Percentiles rank a stretch among this genome's conserved stretches.
phyloP scores from a whole-genome alignment of 2,329 filamentous ascomycete genomes.

The Xylariaceae sp. region DNA sequence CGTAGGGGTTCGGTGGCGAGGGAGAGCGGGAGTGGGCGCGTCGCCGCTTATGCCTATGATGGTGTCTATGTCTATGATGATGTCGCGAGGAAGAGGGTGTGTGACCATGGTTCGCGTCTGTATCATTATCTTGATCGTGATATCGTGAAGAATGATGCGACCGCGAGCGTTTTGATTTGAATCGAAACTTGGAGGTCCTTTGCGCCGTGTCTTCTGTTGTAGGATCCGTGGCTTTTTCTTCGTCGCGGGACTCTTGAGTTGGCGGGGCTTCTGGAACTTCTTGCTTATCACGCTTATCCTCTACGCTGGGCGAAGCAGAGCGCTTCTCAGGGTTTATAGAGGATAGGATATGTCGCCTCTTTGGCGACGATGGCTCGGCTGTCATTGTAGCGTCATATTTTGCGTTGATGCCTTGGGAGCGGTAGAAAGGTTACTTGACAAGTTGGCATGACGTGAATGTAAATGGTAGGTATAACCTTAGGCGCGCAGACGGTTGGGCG shows the following conservation, averaged over 20 bases:
- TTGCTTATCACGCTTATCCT: slow-evolving; percentile 9
- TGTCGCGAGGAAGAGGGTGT: slow-evolving; percentile 23
- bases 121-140: slow-evolving; percentile 14
- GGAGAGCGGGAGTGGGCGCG: slow-evolving; percentile 47
- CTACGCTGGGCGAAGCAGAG: slow-evolving; percentile 27
- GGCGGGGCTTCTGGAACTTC: slow-evolving; percentile 18
- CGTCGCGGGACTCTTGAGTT: slow-evolving; percentile 22
- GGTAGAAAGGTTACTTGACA: background rate
- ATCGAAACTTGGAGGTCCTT: slow-evolving; percentile 47
- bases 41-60: slow-evolving; percentile 39
- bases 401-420: slow-evolving; percentile 3
- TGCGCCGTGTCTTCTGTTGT: slow-evolving; percentile 22
- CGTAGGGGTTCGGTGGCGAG: slow-evolving; percentile 55
- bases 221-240: no score
- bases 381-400: slow-evolving; percentile 39
- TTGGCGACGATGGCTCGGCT: slow-evolving; percentile 39
- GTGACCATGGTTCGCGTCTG: slow-evolving; percentile 10
- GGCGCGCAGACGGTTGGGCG: background rate
- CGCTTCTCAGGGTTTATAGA: slow-evolving; percentile 40
- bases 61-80: slow-evolving; percentile 31
- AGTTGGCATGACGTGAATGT: slow-evolving; percentile 24
- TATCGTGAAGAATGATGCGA: slow-evolving; percentile 35
- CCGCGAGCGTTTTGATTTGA: slow-evolving; percentile 46
- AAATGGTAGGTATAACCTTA: background rate
- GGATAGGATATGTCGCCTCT: slow-evolving; percentile 43